phyloP scores from a whole-genome alignment of 2,329 filamentous ascomycete species.

The Aspergillus eucalypticola region DNA sequence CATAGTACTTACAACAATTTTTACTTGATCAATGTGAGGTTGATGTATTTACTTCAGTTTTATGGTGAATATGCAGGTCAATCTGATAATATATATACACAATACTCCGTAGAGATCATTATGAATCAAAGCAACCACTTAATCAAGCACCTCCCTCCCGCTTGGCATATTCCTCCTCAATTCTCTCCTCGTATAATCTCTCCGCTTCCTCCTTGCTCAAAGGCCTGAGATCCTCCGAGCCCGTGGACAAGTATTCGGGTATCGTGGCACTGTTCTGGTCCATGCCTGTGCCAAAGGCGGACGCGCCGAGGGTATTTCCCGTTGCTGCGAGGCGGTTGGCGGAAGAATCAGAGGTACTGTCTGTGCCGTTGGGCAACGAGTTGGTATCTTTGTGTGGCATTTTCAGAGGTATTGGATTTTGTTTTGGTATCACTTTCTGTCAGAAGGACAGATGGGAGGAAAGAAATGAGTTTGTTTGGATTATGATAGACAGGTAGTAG shows the following conservation, averaged over 20 bases:
- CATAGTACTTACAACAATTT: no score
- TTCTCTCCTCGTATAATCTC: slow-evolving; percentile 47
- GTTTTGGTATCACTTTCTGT: no score
- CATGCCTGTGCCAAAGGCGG: slow-evolving; percentile 18
- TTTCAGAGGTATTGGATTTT: not conserved
- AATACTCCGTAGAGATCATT: not conserved
- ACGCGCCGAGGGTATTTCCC: not conserved
- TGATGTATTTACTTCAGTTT: not conserved
- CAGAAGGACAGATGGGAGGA: not conserved
- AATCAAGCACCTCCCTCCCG: slow-evolving; percentile 44
- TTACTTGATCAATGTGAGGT: not conserved
- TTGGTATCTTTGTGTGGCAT: not conserved
- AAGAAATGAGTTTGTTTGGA: not conserved
- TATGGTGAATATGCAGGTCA: not conserved
- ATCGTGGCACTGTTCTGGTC: slow-evolving; percentile 20
- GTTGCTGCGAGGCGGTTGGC: not conserved
- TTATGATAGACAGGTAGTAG: no score
- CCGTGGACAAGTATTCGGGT: slow-evolving; percentile 18
- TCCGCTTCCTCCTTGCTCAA: slow-evolving; percentile 47
- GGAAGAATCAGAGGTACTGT: not conserved
- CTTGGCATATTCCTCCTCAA: slow-evolving; percentile 52
- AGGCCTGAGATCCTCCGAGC: slow-evolving; percentile 22
- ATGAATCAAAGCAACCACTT: not conserved
- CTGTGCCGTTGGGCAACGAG: not conserved
- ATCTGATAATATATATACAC: slow-evolving; percentile 5